Percentiles rank a stretch among this genome's conserved stretches.
These are phyloP conservation scores for Penicillium occitanis DNA, from an alignment of 2,329 filamentous ascomycete genomes.

Conservation along the genomic window DNA sequence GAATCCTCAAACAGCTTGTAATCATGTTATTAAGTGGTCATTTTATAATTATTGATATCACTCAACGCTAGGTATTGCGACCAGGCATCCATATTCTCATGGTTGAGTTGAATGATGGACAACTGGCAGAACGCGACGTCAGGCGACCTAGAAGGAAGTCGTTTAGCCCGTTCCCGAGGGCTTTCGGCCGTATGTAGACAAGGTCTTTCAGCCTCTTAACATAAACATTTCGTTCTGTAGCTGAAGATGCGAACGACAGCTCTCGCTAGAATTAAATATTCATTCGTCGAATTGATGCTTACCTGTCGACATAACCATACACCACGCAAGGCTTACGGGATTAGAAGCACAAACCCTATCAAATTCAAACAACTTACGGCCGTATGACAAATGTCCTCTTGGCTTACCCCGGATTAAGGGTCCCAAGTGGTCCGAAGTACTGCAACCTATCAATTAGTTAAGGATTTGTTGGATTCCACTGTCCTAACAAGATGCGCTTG, in stretches of 20 bases:
- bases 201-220: background rate
- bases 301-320: background rate
- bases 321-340: background rate
- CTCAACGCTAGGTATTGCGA: background rate
- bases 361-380: background rate
- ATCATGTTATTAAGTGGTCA: background rate
- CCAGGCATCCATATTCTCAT: background rate
- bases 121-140: background rate
- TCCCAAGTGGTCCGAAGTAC: background rate
- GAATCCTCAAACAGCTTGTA: no score
- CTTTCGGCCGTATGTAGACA: background rate
- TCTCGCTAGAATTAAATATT: background rate
- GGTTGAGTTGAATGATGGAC: background rate
- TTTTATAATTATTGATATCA: background rate
- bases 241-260: background rate
- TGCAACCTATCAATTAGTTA: background rate
- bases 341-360: background rate
- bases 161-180: background rate
- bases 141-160: background rate
- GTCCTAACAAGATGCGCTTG: no score
- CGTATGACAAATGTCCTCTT: background rate
- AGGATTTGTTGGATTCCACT: background rate
- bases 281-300: background rate
- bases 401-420: background rate
- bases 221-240: background rate